Evolutionary conservation across 1,284 basidiomycete species (phyloP), one percentile per base, ranked within the genome.

Genomic region (Marasmius oreades): DNA sequence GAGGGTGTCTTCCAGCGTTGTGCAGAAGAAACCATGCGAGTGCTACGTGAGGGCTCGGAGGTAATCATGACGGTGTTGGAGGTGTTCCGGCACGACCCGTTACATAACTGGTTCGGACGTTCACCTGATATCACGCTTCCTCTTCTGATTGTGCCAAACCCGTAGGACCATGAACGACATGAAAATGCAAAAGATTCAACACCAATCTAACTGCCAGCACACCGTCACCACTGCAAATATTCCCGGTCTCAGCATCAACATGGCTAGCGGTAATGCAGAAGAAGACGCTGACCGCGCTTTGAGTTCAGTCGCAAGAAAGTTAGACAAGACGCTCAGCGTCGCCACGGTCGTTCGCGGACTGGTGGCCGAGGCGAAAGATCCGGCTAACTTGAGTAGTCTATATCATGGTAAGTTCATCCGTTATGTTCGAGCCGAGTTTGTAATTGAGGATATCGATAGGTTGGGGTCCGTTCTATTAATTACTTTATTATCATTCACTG

Each of bases 1-100:
- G 88, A 95, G 61, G 96, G 96, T 1, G 95, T 97, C 5, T 99
- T 97, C 77, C 86, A 96, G 59, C 85, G 93, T 28, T 98, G 95
- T 68, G 89, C 93, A 3, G 93, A 98, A 72, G 93, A 98, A 70
- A 98, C 95, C 0, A 74, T 99, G 14, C 85, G 94, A 14, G 95
- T 98, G 8, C 74, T 98, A 45, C 83, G 95, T 7, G 87, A 91
- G 50, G 85, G 88, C 7, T 91, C 92, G 0, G 88, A 89, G 55
- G 84, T 96, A 44, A 89, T 99, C 66, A 84, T 96, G 78, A 98
- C 95, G 1, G 90, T 99, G 0, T 80, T 99, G 36, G 95, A 98
- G 67, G 96, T 98, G 11, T 97, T 98, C 82, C 94, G 93, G 69
- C 86, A 98, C 67, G 96, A 99, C 71, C 96, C 97, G 0, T 79